These are phyloP conservation scores for Pythium apleroticum DNA, from an alignment of 352 stramenopile species.

Conservation along the genomic window DNA sequence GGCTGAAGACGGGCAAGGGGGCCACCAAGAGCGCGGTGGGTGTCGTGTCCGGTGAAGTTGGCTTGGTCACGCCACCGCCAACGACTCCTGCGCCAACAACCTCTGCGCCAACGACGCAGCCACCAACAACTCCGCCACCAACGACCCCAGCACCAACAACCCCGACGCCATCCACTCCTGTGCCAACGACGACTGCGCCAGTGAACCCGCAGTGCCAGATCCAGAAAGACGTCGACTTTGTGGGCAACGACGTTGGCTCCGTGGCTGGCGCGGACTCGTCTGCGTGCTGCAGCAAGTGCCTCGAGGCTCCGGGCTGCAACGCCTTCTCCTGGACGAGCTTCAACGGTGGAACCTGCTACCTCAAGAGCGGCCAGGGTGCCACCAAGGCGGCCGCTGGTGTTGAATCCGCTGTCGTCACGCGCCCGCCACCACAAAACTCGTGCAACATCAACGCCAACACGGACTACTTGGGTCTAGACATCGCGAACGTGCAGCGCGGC, in stretches of 20 bases:
- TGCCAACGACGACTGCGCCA: slow-evolving; percentile 2
- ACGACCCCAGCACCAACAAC: background rate
- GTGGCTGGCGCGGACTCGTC: background rate
- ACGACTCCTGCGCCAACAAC: background rate
- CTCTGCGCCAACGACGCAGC: background rate
- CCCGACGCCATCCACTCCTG: background rate
- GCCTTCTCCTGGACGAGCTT: slow-evolving; percentile 44
- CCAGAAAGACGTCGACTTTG: slow-evolving; percentile 40
- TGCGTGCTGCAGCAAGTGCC: slow-evolving; percentile 26
- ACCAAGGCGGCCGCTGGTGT: background rate
- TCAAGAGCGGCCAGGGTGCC: slow-evolving; percentile 36
- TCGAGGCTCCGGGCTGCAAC: slow-evolving; percentile 11
- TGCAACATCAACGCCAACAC: slow-evolving; percentile 14
- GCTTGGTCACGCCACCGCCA: background rate
- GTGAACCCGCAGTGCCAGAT: slow-evolving; percentile 35
- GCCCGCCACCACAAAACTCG: slow-evolving; percentile 9
- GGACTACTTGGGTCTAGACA: slow-evolving; percentile 32
- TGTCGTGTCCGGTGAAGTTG: background rate
- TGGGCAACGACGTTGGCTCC: slow-evolving; percentile 31
- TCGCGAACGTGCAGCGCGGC: slow-evolving; percentile 18
- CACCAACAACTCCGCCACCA: slow-evolving; percentile 36
- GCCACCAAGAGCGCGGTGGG: background rate
- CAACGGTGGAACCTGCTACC: slow-evolving; percentile 53
- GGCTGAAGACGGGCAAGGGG: background rate
- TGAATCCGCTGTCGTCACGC: slow-evolving; percentile 12